A percentile compares a stretch with the other conserved stretches of the same genome.
These are phyloP conservation scores for Naganishia kalamii DNA, from an alignment of 768 basidiomycete species.

Conservation along the genomic window DNA sequence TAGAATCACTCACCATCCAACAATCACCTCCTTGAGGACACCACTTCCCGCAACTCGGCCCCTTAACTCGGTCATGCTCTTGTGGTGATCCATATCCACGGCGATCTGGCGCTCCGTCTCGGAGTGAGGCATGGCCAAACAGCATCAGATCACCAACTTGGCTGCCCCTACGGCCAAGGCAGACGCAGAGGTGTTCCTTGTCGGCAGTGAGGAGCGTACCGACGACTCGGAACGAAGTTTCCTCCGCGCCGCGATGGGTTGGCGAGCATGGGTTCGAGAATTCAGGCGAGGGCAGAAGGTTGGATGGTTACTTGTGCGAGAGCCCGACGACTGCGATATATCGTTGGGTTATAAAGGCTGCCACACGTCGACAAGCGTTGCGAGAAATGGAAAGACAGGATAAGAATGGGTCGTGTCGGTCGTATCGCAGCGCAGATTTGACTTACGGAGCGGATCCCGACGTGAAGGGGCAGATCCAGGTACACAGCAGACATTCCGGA, in stretches of 20 bases:
- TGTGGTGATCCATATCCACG: constrained; percentile 94
- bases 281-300: constrained; percentile 85
- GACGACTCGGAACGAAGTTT: constrained; percentile 64
- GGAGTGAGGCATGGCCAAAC: constrained; percentile 87
- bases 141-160: constrained; percentile 68
- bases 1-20: constrained; percentile 92
- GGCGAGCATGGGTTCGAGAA: constrained; percentile 91
- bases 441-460: constrained; percentile 9
- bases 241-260: constrained; percentile 69
- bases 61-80: constrained; percentile 83
- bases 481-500: constrained; percentile 10
- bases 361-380: too few species aligned
- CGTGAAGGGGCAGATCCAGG: constrained; percentile 21
- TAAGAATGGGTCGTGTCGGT: too few species aligned
- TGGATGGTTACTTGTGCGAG: constrained; percentile 62
- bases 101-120: constrained; percentile 89
- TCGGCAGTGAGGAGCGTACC: constrained; percentile 87
- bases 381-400: too few species aligned
- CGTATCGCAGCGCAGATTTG: too few species aligned
- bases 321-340: constrained; percentile 27
- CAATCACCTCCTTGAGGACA: constrained; percentile 75
- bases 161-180: constrained; percentile 41
- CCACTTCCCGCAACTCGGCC: constrained; percentile 57
- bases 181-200: constrained; percentile 46
- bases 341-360: too few species aligned